Evolutionary conservation across 2,329 filamentous ascomycete species (phyloP).

Genomic region (Mycosphaerella arachidis): DNA sequence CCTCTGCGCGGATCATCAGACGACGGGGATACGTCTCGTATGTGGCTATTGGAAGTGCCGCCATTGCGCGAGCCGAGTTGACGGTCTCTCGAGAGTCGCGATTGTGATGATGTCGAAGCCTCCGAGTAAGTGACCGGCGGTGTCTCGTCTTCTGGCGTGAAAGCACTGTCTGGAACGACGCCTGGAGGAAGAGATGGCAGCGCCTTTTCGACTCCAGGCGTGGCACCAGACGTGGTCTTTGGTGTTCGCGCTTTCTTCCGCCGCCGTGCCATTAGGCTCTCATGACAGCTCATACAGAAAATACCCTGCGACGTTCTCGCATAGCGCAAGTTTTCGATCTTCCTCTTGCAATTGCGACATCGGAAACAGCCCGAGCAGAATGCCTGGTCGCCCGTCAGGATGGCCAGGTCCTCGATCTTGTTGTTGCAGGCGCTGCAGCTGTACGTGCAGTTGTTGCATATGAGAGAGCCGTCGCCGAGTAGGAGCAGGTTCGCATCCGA

Average conservation of each 20-base stretch:
- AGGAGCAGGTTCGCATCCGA: slow-evolving; percentile 96
- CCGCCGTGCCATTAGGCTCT: slow-evolving; percentile 88
- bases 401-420: slow-evolving; percentile 97
- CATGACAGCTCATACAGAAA: slow-evolving; percentile 98
- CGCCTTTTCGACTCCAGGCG: slow-evolving; percentile 64
- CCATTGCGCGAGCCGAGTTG: slow-evolving; percentile 26
- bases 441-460: slow-evolving; percentile 99
- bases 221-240: slow-evolving; percentile 52
- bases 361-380: slow-evolving; percentile 97
- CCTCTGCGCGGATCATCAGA: slow-evolving; percentile 32
- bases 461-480: slow-evolving; percentile 93
- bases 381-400: slow-evolving; percentile 94
- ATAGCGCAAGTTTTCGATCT: slow-evolving; percentile 97
- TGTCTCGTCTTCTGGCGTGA: slow-evolving; percentile 53
- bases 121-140: slow-evolving; percentile 58
- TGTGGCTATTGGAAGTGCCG: slow-evolving; percentile 22
- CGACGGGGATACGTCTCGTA: slow-evolving; percentile 34
- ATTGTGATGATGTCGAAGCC: slow-evolving; percentile 63
- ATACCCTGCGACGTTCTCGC: slow-evolving; percentile 96
- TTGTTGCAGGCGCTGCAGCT: slow-evolving; percentile 94
- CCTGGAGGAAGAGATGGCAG: slow-evolving; percentile 83
- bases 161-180: slow-evolving; percentile 59
- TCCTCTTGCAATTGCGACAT: slow-evolving; percentile 96
- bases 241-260: slow-evolving; percentile 71
- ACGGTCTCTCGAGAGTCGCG: slow-evolving; percentile 30